Evolutionary conservation across 192 early-diverging fungal species (phyloP), one percentile per base, ranked within the genome.

Genomic region (Coemansia sp.): DNA sequence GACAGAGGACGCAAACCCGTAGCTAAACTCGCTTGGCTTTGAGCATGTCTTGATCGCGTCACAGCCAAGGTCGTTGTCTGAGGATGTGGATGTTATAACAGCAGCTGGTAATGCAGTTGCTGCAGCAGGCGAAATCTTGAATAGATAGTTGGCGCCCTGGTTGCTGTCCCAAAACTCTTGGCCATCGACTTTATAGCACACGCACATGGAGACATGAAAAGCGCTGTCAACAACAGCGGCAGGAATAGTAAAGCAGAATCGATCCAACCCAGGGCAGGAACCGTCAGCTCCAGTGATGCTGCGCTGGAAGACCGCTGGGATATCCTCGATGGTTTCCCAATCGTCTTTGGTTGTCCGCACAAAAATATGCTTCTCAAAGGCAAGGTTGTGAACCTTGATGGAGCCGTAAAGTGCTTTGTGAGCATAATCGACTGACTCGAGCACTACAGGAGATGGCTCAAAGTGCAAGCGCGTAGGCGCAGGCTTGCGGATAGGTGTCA

Each of bases 81-180:
- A 45, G 3, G 41, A 5, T n/a, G 16, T 45, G 41, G 13, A 13
- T 49, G 18, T 9, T 18, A 18, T 20, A 1, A 24, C 24, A 37
- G 47, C 16, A 11, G 43, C 3, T 5, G 26, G 51, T 2, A 54
- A 23, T 8, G 53, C 24, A 10, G 52, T 16, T 29, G 23, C 53
- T 11, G 26, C 29, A 27, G 52, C 19, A 18, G 53, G 26, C 18
- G 60, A 20, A 9, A 82, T 41, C 45, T 65, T 77, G 58, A 92
- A 83, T 60, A 85, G 74, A 83, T 94, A 94, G 83, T 98, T 95
- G 53, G 75, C 72, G 49, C 91, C 90, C 50, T 74, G 70, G 85
- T 98, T 96, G 75, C 95, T 98, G 83, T 98, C 96, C 96, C 96
- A 98, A 74, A 84, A 86, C 68, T 91, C 89, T 19, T 82, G 77